These are phyloP conservation scores for Trichoderma koningiopsis DNA, from an alignment of 2,329 filamentous ascomycete genomes.

Conservation along the genomic window DNA sequence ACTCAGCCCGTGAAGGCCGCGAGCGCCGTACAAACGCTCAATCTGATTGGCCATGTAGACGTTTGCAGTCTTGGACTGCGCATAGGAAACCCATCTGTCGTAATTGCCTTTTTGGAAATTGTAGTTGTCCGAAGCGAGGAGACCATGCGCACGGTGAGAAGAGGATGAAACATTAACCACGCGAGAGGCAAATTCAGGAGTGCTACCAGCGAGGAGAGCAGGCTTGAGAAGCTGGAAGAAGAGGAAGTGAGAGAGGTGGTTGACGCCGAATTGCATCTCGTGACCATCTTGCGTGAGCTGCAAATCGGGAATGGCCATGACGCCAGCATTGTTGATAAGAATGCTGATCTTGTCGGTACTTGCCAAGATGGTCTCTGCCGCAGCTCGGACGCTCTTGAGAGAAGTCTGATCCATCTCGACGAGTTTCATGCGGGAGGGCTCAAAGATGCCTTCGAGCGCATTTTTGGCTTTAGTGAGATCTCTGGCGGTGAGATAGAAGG, in stretches of 20 bases:
- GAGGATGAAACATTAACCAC: conserved; percentile 19
- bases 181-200: conserved; percentile 13
- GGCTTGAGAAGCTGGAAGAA: conserved; percentile 35
- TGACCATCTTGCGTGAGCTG: conserved; percentile 30
- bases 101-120: conserved; percentile 30
- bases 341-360: conserved; percentile 42
- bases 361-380: conserved; percentile 37
- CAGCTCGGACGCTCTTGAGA: conserved; percentile 30
- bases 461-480: conserved; percentile 39
- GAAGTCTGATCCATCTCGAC: conserved; percentile 28
- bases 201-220: background rate
- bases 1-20: conserved; percentile 43
- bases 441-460: conserved; percentile 32
- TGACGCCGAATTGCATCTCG: conserved; percentile 34
- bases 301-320: conserved; percentile 39
- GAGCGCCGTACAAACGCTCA: conserved; percentile 48
- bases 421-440: conserved; percentile 18
- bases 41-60: conserved; percentile 53
- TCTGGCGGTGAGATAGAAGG: conserved; percentile 41
- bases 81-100: conserved; percentile 45
- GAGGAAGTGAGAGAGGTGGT: conserved; percentile 36
- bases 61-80: conserved; percentile 52
- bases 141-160: background rate
- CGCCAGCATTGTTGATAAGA: conserved; percentile 48
- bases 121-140: conserved; percentile 25